A percentile compares a stretch with the other conserved stretches of the same genome.
These are phyloP conservation scores for Cymbopogon flexuosus DNA, from an alignment of 202 grass and related monocot species.

Conservation along the genomic window DNA sequence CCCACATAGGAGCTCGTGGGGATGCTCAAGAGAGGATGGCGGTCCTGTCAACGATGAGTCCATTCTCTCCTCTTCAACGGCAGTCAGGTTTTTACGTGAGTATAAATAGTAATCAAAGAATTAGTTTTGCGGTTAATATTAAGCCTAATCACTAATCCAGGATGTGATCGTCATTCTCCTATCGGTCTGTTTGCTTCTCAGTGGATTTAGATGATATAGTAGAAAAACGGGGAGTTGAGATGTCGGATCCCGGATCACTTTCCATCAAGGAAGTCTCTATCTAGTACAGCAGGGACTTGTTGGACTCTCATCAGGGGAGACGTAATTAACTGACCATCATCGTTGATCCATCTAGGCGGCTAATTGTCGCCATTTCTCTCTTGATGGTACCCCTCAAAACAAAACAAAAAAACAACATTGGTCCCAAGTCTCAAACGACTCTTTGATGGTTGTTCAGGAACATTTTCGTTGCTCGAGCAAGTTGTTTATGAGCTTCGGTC, in stretches of 20 bases:
- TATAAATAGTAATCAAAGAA: no score
- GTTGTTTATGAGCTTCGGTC: background rate
- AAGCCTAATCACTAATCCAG: no score
- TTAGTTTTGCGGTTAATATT: no score
- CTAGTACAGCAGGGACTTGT: background rate
- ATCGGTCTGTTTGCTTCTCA: no score
- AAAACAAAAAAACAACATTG: background rate
- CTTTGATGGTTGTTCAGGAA: background rate
- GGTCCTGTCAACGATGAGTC: no score
- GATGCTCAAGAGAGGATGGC: no score
- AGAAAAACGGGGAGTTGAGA: background rate
- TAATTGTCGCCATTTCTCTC: background rate
- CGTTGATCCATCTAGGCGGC: conserved; percentile 5
- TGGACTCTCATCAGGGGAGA: background rate
- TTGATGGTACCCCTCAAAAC: no score
- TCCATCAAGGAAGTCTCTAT: background rate
- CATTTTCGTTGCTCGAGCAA: background rate
- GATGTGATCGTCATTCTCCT: no score
- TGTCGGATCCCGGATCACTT: background rate
- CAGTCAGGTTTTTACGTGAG: no score
- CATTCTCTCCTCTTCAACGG: no score
- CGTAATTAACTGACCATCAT: background rate
- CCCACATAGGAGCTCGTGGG: no score
- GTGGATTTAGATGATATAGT: background rate
- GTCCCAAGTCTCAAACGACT: background rate